A percentile compares a stretch with the other conserved stretches of the same genome.
Evolutionary conservation across 352 stramenopile species (phyloP).

Genomic region (Globisporangium cylindrosporum): DNA sequence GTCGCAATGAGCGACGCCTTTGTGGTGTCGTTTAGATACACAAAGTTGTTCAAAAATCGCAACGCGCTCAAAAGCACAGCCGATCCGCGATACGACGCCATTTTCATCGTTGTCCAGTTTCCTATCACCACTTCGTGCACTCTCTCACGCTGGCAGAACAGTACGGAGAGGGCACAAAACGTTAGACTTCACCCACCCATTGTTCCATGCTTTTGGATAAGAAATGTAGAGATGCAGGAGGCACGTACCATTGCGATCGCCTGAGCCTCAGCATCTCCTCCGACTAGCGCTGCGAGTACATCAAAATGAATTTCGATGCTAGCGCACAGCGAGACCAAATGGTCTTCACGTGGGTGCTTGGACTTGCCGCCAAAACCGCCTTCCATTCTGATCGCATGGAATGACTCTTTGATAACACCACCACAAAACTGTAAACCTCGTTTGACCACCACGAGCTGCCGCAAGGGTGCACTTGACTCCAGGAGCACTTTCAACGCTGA

Average conservation of each 20-base stretch:
- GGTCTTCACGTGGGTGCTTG: slow-evolving; percentile 26
- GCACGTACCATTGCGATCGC: slow-evolving; percentile 32
- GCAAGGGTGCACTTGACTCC: slow-evolving; percentile 25
- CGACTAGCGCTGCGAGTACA: slow-evolving; percentile 45
- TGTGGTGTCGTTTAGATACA: slow-evolving; percentile 36
- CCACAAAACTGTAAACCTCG: slow-evolving; percentile 35
- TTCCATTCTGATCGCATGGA: slow-evolving; percentile 44
- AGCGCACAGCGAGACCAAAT: slow-evolving; percentile 36
- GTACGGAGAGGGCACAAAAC: not conserved
- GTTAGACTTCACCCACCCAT: not conserved
- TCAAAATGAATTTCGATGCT: slow-evolving; percentile 46
- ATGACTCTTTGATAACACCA: slow-evolving; percentile 35
- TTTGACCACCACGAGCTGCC: slow-evolving; percentile 32
- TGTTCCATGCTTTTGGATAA: not conserved
- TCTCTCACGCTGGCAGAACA: slow-evolving; percentile 27
- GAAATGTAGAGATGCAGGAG: not conserved
- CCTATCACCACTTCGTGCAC: slow-evolving; percentile 34
- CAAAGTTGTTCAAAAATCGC: slow-evolving; percentile 47
- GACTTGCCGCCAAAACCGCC: slow-evolving; percentile 47
- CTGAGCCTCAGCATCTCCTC: slow-evolving; percentile 32
- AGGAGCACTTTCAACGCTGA: slow-evolving; percentile 39
- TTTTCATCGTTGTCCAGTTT: slow-evolving; percentile 60
- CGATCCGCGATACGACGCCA: slow-evolving; percentile 41
- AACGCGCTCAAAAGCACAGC: slow-evolving; percentile 39
- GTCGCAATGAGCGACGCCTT: slow-evolving; percentile 33